These are phyloP conservation scores for Pythium phragmitis DNA, from an alignment of 352 stramenopile species.

Conservation along the genomic window DNA sequence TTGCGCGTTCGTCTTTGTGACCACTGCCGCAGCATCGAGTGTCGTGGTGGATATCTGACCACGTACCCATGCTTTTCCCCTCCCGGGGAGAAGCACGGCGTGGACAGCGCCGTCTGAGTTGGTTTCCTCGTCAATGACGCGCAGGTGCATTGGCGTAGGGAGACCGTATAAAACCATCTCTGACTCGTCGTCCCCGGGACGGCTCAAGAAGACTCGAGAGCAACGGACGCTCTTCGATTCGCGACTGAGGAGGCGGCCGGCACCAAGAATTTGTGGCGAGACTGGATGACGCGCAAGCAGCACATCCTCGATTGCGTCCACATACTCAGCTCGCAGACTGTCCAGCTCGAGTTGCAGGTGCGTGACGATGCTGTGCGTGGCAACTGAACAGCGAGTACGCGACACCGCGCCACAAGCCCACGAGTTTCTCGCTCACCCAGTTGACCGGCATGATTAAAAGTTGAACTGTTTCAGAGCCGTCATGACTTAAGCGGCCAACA, in stretches of 20 bases:
- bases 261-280: background rate
- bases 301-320: background rate
- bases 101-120: background rate
- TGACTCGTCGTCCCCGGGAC: background rate
- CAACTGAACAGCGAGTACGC: background rate
- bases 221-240: background rate
- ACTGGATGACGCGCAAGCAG: background rate
- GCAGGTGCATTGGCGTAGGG: background rate
- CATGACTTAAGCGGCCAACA: background rate
- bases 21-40: background rate
- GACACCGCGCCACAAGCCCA: background rate
- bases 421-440: background rate
- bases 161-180: background rate
- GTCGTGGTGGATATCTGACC: background rate
- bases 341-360: background rate
- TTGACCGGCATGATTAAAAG: background rate
- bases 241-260: background rate
- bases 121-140: background rate
- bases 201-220: background rate
- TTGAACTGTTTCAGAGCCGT: background rate
- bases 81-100: background rate
- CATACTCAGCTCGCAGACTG: background rate
- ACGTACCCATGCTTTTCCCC: background rate
- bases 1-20: background rate
- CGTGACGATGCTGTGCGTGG: conserved; percentile 1